phyloP scores from a whole-genome alignment of 2,329 filamentous ascomycete species.

The Hypoxylon sp. region DNA sequence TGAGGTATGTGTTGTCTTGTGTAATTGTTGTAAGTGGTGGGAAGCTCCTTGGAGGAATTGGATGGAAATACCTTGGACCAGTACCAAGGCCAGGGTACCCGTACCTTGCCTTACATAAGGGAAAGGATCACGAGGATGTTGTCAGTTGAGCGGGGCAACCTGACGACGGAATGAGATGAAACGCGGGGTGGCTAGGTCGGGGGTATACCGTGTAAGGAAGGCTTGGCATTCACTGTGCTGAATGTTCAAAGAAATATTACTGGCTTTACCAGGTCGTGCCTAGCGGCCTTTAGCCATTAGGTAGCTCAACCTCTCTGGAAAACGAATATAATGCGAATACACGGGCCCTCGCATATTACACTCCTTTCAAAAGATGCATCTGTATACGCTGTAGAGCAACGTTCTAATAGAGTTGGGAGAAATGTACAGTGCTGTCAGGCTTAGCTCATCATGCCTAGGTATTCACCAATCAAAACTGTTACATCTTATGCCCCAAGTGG shows the following conservation, averaged over 20 bases:
- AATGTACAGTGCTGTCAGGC: too few species aligned
- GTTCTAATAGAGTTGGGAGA: too few species aligned
- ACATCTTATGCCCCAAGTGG: too few species aligned
- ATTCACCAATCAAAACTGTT: constrained; percentile 1
- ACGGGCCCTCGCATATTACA: too few species aligned
- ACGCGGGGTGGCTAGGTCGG: constrained; percentile 33
- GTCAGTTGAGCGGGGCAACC: constrained; percentile 39
- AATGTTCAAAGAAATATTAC: neutral
- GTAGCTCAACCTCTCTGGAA: too few species aligned
- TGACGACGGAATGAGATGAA: constrained; percentile 29
- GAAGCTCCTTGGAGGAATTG: constrained; percentile 9
- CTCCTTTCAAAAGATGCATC: too few species aligned
- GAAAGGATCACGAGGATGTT: constrained; percentile 39
- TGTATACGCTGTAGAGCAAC: too few species aligned
- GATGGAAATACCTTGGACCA: neutral
- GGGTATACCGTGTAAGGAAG: neutral
- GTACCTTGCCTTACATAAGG: constrained; percentile 27
- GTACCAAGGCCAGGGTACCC: constrained; percentile 1
- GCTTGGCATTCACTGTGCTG: neutral
- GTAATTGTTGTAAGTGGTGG: constrained; percentile 1
- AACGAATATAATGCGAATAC: too few species aligned
- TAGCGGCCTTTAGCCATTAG: too few species aligned
- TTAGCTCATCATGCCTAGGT: neutral
- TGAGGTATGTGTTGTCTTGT: constrained; percentile 1
- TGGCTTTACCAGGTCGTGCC: too few species aligned